Evolutionary conservation across 1,284 basidiomycete genomes (phyloP).

Genomic region (Ustilago lituana): DNA sequence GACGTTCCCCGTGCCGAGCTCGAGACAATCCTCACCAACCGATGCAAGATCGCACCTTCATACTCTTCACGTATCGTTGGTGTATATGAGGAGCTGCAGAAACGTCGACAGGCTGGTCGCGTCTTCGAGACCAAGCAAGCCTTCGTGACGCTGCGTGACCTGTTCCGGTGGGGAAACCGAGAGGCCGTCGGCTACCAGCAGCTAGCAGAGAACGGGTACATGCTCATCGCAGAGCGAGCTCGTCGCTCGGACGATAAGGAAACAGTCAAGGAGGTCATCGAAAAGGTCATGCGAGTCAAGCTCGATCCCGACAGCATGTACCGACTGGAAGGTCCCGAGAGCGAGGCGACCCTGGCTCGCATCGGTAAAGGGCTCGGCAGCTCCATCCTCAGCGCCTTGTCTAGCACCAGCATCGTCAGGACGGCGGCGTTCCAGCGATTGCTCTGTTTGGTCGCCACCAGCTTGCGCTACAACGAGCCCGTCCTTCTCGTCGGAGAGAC

Average conservation of each 20-base stretch:
- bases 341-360: constrained; percentile 41
- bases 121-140: constrained; percentile 98
- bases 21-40: constrained; percentile 76
- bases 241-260: constrained; percentile 84
- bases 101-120: constrained; percentile 85
- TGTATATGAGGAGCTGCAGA: constrained; percentile 93
- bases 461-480: constrained; percentile 89
- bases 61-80: constrained; percentile 89
- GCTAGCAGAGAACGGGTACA: constrained; percentile 94
- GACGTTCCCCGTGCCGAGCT: constrained; percentile 94
- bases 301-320: constrained; percentile 75
- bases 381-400: constrained; percentile 67
- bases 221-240: constrained; percentile 93
- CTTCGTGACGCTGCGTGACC: constrained; percentile 93
- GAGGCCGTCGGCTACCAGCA: constrained; percentile 86
- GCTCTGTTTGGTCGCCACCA: constrained; percentile 83
- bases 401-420: constrained; percentile 76
- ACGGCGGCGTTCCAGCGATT: constrained; percentile 91
- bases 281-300: constrained; percentile 86
- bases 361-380: constrained; percentile 42
- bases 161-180: constrained; percentile 96
- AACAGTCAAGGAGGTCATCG: constrained; percentile 91
- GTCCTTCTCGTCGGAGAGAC: constrained; percentile 98
- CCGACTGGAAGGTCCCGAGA: constrained; percentile 69
- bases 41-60: constrained; percentile 64